Evolutionary conservation across 179 eudicot genomes (phyloP).

Genomic region (Sideroxylon spinosum): DNA sequence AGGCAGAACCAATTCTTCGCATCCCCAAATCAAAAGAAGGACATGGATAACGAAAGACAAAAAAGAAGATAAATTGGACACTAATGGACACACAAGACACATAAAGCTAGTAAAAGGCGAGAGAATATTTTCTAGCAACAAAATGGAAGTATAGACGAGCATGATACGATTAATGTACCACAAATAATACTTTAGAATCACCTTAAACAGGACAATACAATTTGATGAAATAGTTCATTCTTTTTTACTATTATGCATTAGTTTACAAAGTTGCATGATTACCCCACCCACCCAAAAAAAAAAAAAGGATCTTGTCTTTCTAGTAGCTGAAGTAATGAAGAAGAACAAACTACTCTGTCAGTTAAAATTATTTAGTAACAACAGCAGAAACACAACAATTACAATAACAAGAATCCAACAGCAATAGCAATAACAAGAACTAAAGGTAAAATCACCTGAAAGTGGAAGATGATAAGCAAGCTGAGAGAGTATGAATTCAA

Average conservation of each 20-base stretch:
- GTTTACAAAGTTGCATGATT: background rate
- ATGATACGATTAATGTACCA: background rate
- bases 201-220: background rate
- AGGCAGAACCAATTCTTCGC: background rate
- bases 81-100: constrained; percentile 2
- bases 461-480: constrained; percentile 82
- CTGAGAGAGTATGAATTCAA: constrained; percentile 78
- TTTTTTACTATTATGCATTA: background rate
- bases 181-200: background rate
- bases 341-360: background rate
- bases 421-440: background rate
- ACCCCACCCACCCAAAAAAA: background rate
- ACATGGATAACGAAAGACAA: background rate
- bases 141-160: too few relatives aligned
- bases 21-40: background rate
- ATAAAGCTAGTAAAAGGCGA: background rate
- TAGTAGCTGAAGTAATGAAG: background rate
- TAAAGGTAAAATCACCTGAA: constrained; percentile 57
- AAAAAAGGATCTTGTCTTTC: background rate
- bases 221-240: background rate
- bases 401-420: too few relatives aligned
- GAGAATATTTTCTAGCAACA: background rate
- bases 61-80: background rate
- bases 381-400: background rate
- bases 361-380: background rate